Conservation (phyloP, 768 basidiomycete species). For the Boletus vinaceobasis region DNA sequence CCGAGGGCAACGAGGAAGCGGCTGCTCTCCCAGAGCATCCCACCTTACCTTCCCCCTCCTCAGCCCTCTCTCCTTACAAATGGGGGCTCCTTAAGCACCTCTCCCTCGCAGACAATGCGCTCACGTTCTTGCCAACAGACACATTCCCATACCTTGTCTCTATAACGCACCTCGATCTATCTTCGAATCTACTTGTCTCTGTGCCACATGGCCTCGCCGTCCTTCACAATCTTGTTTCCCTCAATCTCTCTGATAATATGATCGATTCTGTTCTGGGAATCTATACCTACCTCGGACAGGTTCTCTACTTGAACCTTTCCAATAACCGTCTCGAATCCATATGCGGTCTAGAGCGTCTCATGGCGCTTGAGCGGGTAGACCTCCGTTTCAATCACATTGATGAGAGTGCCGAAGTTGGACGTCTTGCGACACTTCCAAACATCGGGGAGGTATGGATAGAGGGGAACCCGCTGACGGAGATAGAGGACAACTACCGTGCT, state of each 20-base stretch:
- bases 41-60: slow-evolving; percentile 26
- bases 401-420: slow-evolving; percentile 81
- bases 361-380: slow-evolving; percentile 81
- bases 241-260: slow-evolving; percentile 97
- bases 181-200: slow-evolving; percentile 86
- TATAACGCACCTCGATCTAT: slow-evolving; percentile 82
- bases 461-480: slow-evolving; percentile 77
- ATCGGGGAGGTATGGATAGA: slow-evolving; percentile 79
- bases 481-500: slow-evolving; percentile 67
- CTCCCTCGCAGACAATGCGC: slow-evolving; percentile 72
- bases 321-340: slow-evolving; percentile 91
- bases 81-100: slow-evolving; percentile 78
- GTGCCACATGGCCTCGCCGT: slow-evolving; percentile 73
- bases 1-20: slow-evolving; percentile 43
- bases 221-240: slow-evolving; percentile 79
- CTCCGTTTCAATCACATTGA: slow-evolving; percentile 74
- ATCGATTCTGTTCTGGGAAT: slow-evolving; percentile 93
- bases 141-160: slow-evolving; percentile 65
- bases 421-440: slow-evolving; percentile 76
- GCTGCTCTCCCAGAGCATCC: slow-evolving; percentile 12
- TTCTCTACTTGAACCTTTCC: slow-evolving; percentile 76
- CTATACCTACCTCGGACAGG: slow-evolving; percentile 73
- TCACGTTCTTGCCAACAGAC: slow-evolving; percentile 75
- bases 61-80: slow-evolving; percentile 52
- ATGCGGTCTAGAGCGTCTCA: slow-evolving; percentile 88